Evolutionary conservation across 306 rosid genomes (phyloP).

Genomic region (Medicago lupulina): DNA sequence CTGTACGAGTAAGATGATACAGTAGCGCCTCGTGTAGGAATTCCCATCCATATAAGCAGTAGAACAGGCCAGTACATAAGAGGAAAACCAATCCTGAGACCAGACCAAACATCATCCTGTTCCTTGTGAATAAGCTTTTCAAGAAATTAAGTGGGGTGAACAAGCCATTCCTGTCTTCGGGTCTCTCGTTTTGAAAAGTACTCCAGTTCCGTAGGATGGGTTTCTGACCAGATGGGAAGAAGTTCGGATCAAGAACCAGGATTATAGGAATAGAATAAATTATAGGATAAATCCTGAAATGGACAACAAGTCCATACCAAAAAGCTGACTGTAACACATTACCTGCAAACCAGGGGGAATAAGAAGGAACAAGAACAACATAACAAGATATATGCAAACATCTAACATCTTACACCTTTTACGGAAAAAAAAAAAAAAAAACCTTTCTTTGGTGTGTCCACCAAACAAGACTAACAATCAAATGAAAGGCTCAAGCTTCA

Average conservation of each 20-base stretch:
- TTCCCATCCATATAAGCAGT: constrained; percentile 76
- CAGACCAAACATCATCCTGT: constrained; percentile 75
- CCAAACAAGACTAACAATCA: constrained; percentile 32
- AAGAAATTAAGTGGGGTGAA: constrained; percentile 49
- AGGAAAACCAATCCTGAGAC: constrained; percentile 73
- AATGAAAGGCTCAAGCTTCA: constrained; percentile 30
- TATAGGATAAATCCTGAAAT: constrained; percentile 89
- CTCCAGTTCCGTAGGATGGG: constrained; percentile 75
- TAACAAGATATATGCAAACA: constrained; percentile 37
- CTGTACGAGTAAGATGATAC: constrained; percentile 90
- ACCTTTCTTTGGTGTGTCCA: constrained; percentile 30
- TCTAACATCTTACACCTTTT: constrained; percentile 5
- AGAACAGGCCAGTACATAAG: constrained; percentile 70
- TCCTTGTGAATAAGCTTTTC: constrained; percentile 60
- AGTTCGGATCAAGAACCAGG: constrained; percentile 76
- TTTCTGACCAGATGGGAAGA: constrained; percentile 63
- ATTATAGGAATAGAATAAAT: constrained; percentile 80
- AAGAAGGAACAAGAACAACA: constrained; percentile 38
- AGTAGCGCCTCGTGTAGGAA: constrained; percentile 84
- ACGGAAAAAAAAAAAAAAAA: constrained; percentile 15
- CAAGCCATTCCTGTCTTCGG: constrained; percentile 43
- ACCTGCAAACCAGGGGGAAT: constrained; percentile 61
- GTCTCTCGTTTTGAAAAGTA: constrained; percentile 46
- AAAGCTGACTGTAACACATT: constrained; percentile 84
- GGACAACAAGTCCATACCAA: constrained; percentile 96